These are phyloP conservation scores for Aspergillus pseudonomiae DNA, from an alignment of 2,329 filamentous ascomycete species.

Conservation along the genomic window DNA sequence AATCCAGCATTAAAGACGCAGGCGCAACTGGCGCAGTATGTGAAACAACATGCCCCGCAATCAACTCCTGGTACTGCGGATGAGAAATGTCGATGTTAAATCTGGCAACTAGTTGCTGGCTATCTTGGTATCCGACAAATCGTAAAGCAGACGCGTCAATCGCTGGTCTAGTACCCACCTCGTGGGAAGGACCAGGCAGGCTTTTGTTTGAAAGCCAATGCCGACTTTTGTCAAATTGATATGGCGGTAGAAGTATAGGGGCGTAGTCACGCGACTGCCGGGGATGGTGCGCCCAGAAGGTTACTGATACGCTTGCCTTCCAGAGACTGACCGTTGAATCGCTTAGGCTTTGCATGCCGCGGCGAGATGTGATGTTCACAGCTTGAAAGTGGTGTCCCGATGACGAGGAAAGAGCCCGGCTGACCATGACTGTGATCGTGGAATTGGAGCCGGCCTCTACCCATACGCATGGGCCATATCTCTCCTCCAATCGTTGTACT, in stretches of 20 bases:
- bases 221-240: constrained; percentile 47
- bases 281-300: constrained; percentile 44
- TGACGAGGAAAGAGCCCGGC: constrained; percentile 26
- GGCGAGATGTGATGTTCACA: constrained; percentile 17
- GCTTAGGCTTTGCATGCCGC: constrained; percentile 22
- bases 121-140: constrained; percentile 19
- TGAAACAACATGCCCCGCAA: constrained; percentile 20
- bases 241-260: constrained; percentile 43
- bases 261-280: constrained; percentile 31
- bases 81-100: constrained; percentile 22
- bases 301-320: constrained; percentile 38
- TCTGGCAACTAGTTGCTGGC: constrained; percentile 1
- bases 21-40: constrained; percentile 21
- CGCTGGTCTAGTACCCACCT: background rate
- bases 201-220: constrained; percentile 44
- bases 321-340: constrained; percentile 42
- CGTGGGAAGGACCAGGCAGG: background rate
- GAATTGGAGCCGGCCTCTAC: constrained; percentile 48
- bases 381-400: constrained; percentile 21
- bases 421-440: constrained; percentile 37
- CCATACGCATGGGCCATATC: constrained; percentile 29
- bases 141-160: background rate
- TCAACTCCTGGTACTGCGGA: constrained; percentile 14
- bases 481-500: constrained; percentile 37
- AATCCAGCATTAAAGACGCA: constrained; percentile 20